Conservation (phyloP, 257 asterid genomes). For the Salvia hispanica region DNA sequence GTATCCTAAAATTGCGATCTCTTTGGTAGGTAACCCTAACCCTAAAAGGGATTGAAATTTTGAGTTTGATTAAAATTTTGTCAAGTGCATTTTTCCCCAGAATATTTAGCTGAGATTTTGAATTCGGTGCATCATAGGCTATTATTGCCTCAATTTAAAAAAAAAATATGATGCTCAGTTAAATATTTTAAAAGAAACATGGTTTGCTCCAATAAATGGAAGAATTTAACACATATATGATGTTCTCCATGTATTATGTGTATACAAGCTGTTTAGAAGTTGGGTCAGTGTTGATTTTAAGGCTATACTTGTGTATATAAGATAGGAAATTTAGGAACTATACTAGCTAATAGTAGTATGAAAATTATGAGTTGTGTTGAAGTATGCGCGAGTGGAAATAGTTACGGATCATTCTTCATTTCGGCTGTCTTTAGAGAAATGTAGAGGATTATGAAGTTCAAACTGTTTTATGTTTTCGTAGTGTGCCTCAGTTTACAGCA, state of each 20-base stretch:
- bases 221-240: too few relatives aligned
- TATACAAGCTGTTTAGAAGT: neutral
- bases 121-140: neutral
- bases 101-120: conserved; percentile 17
- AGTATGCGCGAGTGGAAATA: conserved; percentile 1
- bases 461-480: neutral
- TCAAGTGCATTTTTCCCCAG: too few relatives aligned
- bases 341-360: neutral
- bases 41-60: neutral
- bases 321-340: neutral
- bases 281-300: neutral
- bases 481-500: neutral
- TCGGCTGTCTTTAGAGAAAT: neutral
- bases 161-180: too few relatives aligned
- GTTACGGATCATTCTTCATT: conserved; percentile 3
- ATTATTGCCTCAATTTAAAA: neutral
- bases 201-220: too few relatives aligned
- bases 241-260: neutral
- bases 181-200: too few relatives aligned
- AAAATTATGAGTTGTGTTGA: conserved; percentile 10
- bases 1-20: neutral
- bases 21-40: neutral
- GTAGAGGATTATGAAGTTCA: neutral
- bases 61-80: neutral
- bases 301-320: neutral